Conservation (phyloP, 345 rosid genomes). For the Dimocarpus longan region DNA sequence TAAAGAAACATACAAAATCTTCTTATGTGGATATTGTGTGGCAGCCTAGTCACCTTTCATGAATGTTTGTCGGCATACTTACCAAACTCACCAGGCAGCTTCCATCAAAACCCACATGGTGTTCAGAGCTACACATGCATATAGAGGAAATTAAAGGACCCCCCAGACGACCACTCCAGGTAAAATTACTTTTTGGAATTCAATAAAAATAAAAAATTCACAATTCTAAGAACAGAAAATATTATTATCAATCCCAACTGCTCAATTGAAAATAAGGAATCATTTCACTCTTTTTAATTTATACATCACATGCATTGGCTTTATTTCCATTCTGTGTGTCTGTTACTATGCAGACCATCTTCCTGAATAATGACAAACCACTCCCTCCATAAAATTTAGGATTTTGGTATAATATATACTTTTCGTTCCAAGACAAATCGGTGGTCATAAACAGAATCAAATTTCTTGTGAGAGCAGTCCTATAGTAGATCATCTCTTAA, state of each 20-base stretch:
- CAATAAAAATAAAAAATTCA: not conserved
- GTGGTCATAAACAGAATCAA: not conserved
- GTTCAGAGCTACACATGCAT: not conserved
- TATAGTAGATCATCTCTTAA: not conserved
- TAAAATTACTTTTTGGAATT: not conserved
- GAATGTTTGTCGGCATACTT: conserved; percentile 31
- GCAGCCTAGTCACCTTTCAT: conserved; percentile 1
- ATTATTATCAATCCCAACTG: not conserved
- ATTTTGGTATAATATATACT: not conserved
- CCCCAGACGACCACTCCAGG: not conserved
- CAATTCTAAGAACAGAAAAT: not conserved
- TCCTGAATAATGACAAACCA: not conserved
- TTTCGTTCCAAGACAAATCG: not conserved
- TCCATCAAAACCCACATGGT: conserved; percentile 20
- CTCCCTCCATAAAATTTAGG: not conserved
- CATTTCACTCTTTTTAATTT: not conserved
- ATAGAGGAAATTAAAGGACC: not conserved
- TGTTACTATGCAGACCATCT: conserved; percentile 8
- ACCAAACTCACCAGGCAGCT: conserved; percentile 30
- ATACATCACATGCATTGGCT: conserved; percentile 17
- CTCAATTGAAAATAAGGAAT: conserved; percentile 5
- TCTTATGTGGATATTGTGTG: not conserved
- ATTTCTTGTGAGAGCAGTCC: not conserved
- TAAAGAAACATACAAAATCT: not conserved
- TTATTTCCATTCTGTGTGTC: not conserved